Conservation (phyloP, 495 filamentous ascomycete genomes). For the Chaetomium tenue region DNA sequence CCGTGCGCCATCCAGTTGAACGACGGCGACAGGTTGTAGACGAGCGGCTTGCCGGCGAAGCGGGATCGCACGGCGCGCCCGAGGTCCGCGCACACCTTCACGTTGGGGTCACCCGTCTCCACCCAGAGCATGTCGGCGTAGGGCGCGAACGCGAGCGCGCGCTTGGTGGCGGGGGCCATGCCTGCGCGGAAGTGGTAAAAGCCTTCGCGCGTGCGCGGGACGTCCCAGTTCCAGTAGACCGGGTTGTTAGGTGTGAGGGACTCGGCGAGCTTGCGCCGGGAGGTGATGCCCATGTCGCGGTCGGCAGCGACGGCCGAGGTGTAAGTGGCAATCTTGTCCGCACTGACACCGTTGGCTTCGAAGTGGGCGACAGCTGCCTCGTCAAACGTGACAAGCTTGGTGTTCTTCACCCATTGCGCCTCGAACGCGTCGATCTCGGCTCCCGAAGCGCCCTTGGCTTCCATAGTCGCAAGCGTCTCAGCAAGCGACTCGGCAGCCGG, state of each 20-base stretch:
- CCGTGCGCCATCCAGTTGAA: constrained; percentile 99
- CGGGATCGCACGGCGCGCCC: constrained; percentile 66
- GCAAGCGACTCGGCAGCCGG: constrained; percentile 72
- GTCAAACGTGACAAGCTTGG: constrained; percentile 86
- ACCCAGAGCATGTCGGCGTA: constrained; percentile 97
- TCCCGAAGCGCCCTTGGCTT: constrained; percentile 69
- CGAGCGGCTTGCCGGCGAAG: constrained; percentile 77
- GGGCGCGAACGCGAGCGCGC: constrained; percentile 84
- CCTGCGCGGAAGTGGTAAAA: constrained; percentile 95
- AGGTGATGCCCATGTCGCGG: constrained; percentile 70
- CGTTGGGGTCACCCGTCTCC: constrained; percentile 85
- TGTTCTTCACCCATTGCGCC: constrained; percentile 82
- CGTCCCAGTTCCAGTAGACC: constrained; percentile 84
- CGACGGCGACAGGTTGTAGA: constrained; percentile 92
- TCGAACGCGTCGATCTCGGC: constrained; percentile 82
- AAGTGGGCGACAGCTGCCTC: constrained; percentile 82
- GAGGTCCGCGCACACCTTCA: constrained; percentile 67
- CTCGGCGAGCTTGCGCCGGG: constrained; percentile 68
- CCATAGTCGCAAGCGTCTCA: constrained; percentile 89
- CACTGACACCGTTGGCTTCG: constrained; percentile 56
- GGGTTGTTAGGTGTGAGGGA: constrained; percentile 55
- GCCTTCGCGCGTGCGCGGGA: constrained; percentile 89
- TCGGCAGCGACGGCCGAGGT: constrained; percentile 55
- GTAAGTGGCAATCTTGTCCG: constrained; percentile 66
- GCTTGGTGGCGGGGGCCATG: constrained; percentile 85